Conservation (phyloP, 2,329 filamentous ascomycete species). For the Orbilia quercus region DNA sequence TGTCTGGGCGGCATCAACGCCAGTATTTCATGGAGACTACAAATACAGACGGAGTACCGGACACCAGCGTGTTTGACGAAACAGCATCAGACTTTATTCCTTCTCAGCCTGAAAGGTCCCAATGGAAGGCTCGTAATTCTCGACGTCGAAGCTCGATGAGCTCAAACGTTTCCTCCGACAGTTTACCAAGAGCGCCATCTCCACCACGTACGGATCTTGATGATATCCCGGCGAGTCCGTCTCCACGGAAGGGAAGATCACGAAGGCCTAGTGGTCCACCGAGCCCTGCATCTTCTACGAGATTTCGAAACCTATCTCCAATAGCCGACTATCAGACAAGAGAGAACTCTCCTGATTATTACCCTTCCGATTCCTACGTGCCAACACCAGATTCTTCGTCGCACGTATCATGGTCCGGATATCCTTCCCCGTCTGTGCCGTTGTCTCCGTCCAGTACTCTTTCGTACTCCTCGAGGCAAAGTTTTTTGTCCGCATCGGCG, state of each 20-base stretch:
- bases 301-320: constrained; percentile 50
- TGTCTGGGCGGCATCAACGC: constrained; percentile 23
- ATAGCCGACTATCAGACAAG: constrained; percentile 40
- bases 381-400: constrained; percentile 36
- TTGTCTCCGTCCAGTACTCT: constrained; percentile 43
- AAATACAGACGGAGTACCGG: constrained; percentile 41
- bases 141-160: constrained; percentile 45
- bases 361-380: constrained; percentile 28
- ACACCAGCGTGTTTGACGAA: constrained; percentile 49
- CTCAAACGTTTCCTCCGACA: constrained; percentile 35
- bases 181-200: constrained; percentile 28
- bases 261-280: constrained; percentile 31
- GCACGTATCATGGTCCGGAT: constrained; percentile 40
- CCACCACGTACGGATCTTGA: constrained; percentile 16
- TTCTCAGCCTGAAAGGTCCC: constrained; percentile 28
- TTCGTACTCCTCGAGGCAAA: constrained; percentile 45
- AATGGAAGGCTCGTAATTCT: constrained; percentile 30
- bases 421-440: constrained; percentile 28
- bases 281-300: constrained; percentile 41
- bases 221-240: constrained; percentile 14
- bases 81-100: constrained; percentile 35
- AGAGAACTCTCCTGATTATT: constrained; percentile 18
- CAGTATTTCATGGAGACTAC: constrained; percentile 56
- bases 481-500: constrained; percentile 25
- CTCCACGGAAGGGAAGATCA: constrained; percentile 30